Evolutionary conservation across 768 basidiomycete genomes (phyloP), one percentile per base, ranked within the genome.

Genomic region (Termitomyces sp.): DNA sequence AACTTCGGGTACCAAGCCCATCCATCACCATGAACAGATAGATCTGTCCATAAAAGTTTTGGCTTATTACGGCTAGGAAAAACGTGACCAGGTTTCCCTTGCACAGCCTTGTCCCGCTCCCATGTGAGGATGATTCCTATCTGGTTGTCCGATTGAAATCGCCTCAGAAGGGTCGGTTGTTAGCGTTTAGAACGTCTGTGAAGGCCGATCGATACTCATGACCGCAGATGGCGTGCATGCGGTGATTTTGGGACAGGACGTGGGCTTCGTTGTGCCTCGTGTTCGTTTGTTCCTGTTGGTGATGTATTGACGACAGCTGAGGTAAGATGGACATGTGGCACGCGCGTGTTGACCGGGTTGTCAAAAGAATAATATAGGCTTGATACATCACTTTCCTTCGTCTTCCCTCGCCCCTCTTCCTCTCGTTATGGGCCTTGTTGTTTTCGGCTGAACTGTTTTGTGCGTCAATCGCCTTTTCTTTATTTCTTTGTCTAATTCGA

Each of bases 241-340:
- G 53, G 45, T 35, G 61, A 59, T 58, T 46, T 51, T 24, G 32
- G 51, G 28, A 35, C 33, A 26, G 20, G 38, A 2, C 32, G 49
- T 57, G 56, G 56, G 10, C 40, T 24, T 52, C 40, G 36, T 47
- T 47, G 54, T 8, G 62, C 64, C 64, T 65, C 64, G 49, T 63
- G 64, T 56, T 52, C 9, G 51, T 53, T 55, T 53, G 62, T 63
- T 45, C 64, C 64, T 65, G 59, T 59, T 48, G 56, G 52, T 30
- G 30, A 30, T 52, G 30, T 14, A 67, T 63, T 60, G 43, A 57
- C 57, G 57, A 36, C 1, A 62, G 64, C 58, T 63, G 54, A 64
- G 48, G 58, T 65, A 64, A 64, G 49, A 47, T 53, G 35, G 60
- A 64, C 63, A 66, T 66, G 65, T 66, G 65, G 65, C 65, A 62